Conservation (phyloP, 2,329 filamentous ascomycete genomes). For the Penicillium sp. region DNA sequence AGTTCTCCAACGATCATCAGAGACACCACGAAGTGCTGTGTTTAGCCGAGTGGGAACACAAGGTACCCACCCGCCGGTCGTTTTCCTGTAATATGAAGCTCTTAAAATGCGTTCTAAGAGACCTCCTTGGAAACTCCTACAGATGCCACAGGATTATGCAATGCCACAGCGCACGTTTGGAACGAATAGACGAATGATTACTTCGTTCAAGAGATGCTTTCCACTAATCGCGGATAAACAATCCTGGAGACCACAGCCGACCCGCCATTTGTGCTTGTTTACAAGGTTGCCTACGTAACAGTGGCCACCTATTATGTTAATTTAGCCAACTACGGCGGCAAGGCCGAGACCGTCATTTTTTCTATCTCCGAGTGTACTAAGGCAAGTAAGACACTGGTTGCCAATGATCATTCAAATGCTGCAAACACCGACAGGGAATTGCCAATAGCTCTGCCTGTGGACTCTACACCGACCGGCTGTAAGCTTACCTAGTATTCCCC, state of each 20-base stretch:
- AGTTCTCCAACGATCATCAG: neutral
- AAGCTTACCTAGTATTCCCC: too few species aligned
- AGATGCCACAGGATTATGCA: neutral
- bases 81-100: neutral
- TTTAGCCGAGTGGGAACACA: neutral
- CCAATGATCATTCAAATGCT: neutral
- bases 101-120: neutral
- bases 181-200: constrained; percentile 25
- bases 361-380: neutral
- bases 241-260: constrained; percentile 25
- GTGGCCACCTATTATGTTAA: constrained; percentile 22
- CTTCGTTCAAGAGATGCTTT: constrained; percentile 32
- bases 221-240: constrained; percentile 24
- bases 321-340: constrained; percentile 10
- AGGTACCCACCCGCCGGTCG: neutral
- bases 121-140: neutral
- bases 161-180: neutral
- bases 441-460: neutral
- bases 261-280: constrained; percentile 26
- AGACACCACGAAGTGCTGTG: neutral
- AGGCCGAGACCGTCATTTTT: neutral
- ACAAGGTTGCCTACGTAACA: constrained; percentile 30
- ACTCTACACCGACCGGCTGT: too few species aligned
- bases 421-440: neutral
- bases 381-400: neutral